Evolutionary conservation across 78 protist genomes (phyloP), one percentile per base, ranked within the genome.

Genomic region (Planoprotostelium fungivorum): DNA sequence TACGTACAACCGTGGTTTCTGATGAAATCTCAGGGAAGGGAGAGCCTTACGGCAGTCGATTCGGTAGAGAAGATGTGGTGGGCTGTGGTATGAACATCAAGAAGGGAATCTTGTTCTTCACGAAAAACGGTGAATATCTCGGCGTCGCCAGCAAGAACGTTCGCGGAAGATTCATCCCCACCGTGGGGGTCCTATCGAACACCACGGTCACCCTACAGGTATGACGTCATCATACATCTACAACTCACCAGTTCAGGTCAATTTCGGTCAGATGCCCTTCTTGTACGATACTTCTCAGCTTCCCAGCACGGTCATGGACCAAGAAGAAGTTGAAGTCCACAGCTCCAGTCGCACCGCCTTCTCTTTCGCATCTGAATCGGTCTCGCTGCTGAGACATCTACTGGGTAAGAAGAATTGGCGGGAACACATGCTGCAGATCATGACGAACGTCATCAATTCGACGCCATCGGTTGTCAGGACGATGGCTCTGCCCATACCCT

Each of bases 71-170:
- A 39, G 96, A 94, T 91, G 37, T 94, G 0, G 35, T 94, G 84
- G 96, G 96, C 10, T 94, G 96, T 86, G 93, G 93, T 0, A 89
- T 86, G 91, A 88, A 94, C 34, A 85, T 84, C 29, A 88, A 87
- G 37, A 91, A 91, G 36, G 96, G 96, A 9, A 91, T 88, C 28
- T 63, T 94, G 0, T 94, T 89, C 73, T 94, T 88, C 36, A 94
- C 96, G 35, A 90, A 91, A 83, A 91, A 91, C 38, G 96, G 96
- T 28, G 90, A 90, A 39, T 90, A 94, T 38, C 83, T 94, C 34
- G 94, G 94, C 23, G 86, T 91, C 5, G 96, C 96, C 25, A 89
- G 89, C 39, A 94, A 91, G 38, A 94, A 94, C 87, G 91, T 88
- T 38, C 28, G 29, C 34, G 96, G 96, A 0, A 93, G 86, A 63